Conservation (phyloP, 768 basidiomycete species). For the Sistotremastrum suecicum region DNA sequence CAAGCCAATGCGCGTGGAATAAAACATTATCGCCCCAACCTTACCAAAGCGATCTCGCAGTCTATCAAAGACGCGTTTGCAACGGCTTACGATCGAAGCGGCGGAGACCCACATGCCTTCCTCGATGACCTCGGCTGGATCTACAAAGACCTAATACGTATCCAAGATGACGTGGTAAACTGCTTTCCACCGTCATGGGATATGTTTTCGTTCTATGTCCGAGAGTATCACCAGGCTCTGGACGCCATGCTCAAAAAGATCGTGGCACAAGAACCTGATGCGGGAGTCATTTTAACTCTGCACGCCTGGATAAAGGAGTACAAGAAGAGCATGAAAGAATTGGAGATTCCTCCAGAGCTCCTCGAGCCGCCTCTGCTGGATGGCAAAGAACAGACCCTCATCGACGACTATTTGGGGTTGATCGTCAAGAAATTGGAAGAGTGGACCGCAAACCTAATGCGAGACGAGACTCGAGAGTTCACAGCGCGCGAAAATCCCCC, state of each 20-base stretch:
- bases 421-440: slow-evolving; percentile 94
- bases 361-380: slow-evolving; percentile 86
- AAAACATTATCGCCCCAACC: slow-evolving; percentile 90
- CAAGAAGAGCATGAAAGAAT: slow-evolving; percentile 87
- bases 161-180: slow-evolving; percentile 77
- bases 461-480: slow-evolving; percentile 78
- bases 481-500: slow-evolving; percentile 70
- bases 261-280: slow-evolving; percentile 64
- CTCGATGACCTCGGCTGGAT: slow-evolving; percentile 76
- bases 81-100: slow-evolving; percentile 44
- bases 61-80: slow-evolving; percentile 65
- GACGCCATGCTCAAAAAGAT: slow-evolving; percentile 60
- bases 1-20: slow-evolving; percentile 85
- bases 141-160: slow-evolving; percentile 88
- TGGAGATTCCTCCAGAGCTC: slow-evolving; percentile 67
- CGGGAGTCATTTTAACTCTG: slow-evolving; percentile 72
- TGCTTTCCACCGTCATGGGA: slow-evolving; percentile 92
- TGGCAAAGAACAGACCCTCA: slow-evolving; percentile 84
- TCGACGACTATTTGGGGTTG: slow-evolving; percentile 89
- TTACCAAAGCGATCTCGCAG: slow-evolving; percentile 64
- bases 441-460: slow-evolving; percentile 91
- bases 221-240: slow-evolving; percentile 81
- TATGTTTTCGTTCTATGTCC: slow-evolving; percentile 68
- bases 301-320: slow-evolving; percentile 96
- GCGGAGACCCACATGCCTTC: slow-evolving; percentile 56